phyloP scores from a whole-genome alignment of 352 stramenopile genomes.

The Peronosclerospora sorghi region DNA sequence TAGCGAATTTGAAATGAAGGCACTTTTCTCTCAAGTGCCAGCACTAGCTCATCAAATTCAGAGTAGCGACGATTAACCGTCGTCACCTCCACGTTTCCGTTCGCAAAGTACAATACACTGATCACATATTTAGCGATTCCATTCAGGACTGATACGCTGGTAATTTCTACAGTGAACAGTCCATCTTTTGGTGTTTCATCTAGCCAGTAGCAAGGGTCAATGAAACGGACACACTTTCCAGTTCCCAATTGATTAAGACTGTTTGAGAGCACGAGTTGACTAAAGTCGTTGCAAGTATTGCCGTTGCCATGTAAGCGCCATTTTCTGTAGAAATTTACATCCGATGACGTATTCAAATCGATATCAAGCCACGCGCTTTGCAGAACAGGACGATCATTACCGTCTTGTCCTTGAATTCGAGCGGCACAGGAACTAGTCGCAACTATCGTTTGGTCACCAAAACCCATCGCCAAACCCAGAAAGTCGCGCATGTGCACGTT shows the following conservation, averaged over 20 bases:
- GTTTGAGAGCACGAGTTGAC: constrained; percentile 3
- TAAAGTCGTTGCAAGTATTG: constrained; percentile 10
- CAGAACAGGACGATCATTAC: constrained; percentile 24
- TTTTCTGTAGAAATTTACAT: constrained; percentile 25
- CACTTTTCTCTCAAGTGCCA: constrained; percentile 46
- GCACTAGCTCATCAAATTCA: constrained; percentile 52
- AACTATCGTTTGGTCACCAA: constrained; percentile 38
- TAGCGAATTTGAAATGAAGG: constrained; percentile 31
- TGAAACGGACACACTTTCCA: constrained; percentile 47
- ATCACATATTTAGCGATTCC: constrained; percentile 47
- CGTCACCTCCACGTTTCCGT: constrained; percentile 27
- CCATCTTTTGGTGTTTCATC: constrained; percentile 31
- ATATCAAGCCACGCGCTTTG: constrained; percentile 56
- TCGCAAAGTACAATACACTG: constrained; percentile 43
- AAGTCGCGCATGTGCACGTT: constrained; percentile 66
- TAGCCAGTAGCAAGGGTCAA: constrained; percentile 42
- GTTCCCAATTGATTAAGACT: constrained; percentile 6
- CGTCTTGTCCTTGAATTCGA: constrained; percentile 43
- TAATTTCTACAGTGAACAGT: constrained; percentile 65
- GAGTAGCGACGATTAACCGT: constrained; percentile 55
- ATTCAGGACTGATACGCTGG: constrained; percentile 34
- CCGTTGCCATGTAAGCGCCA: constrained; percentile 21
- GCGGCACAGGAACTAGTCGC: constrained; percentile 68
- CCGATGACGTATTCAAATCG: constrained; percentile 20
- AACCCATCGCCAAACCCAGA: constrained; percentile 40